Conservation (phyloP, 768 basidiomycete species). For the Leccinum longicurvipes region DNA sequence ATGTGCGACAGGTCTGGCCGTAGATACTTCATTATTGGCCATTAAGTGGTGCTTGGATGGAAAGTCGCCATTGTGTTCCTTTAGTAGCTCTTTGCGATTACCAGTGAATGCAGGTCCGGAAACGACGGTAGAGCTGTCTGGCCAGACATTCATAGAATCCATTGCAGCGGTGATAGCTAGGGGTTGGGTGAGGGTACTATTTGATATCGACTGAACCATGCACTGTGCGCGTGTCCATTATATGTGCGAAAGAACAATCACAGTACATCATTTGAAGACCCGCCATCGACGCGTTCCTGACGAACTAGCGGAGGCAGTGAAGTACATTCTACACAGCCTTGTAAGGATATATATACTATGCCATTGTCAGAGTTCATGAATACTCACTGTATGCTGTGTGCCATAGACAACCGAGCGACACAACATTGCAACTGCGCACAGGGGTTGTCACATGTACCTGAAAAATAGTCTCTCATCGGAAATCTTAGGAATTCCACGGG, state of each 20-base stretch:
- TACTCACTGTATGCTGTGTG: too few relatives aligned
- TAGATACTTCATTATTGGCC: conserved; percentile 10
- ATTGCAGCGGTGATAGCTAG: not conserved
- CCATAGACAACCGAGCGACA: not conserved
- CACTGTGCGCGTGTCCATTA: not conserved
- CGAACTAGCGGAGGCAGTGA: too few relatives aligned
- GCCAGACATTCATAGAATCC: conserved; percentile 29
- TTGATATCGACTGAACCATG: not conserved
- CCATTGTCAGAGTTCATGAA: not conserved
- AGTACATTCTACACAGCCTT: not conserved
- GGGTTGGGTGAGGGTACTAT: too few relatives aligned
- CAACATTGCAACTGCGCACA: not conserved
- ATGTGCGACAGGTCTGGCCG: conserved; percentile 18
- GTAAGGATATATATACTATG: not conserved
- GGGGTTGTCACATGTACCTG: too few relatives aligned
- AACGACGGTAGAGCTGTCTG: conserved; percentile 45
- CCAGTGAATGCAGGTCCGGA: conserved; percentile 33
- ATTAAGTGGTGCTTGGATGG: conserved; percentile 19
- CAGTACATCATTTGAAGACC: not conserved
- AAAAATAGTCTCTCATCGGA: too few relatives aligned
- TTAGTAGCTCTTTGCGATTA: conserved; percentile 24
- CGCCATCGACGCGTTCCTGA: not conserved
- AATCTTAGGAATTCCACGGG: not conserved
- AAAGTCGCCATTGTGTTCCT: conserved; percentile 17
- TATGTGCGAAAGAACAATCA: not conserved